phyloP scores from a whole-genome alignment of 768 basidiomycete genomes.

The Tulasnella sp. region DNA sequence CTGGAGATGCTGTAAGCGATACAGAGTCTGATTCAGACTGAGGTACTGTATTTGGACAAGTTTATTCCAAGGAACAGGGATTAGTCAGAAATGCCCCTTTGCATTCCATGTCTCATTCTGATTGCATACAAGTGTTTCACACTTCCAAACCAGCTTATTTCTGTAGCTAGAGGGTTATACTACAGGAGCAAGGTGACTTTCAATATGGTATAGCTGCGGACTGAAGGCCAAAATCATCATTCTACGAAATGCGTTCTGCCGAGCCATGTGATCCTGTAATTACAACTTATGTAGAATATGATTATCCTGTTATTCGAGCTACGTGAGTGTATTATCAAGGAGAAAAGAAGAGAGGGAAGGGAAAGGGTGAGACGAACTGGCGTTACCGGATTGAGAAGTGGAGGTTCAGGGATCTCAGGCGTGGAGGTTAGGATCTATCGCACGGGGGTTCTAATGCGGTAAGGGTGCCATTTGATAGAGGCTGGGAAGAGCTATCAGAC shows the following conservation, averaged over 20 bases:
- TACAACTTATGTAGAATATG: no score
- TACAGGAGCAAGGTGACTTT: not conserved
- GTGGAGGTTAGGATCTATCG: no score
- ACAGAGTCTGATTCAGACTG: not conserved
- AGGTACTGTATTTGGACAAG: not conserved
- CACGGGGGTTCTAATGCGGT: no score
- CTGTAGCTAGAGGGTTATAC: not conserved
- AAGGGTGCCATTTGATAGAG: no score
- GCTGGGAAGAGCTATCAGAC: no score
- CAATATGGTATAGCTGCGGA: not conserved
- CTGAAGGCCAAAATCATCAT: not conserved
- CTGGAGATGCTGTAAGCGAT: not conserved
- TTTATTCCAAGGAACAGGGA: not conserved
- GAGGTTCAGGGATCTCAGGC: no score
- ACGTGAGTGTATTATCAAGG: no score
- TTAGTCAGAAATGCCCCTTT: not conserved
- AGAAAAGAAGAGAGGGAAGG: no score
- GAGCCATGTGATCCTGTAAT: not conserved
- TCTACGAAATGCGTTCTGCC: not conserved
- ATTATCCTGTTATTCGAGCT: no score
- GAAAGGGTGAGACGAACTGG: no score
- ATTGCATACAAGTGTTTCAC: not conserved
- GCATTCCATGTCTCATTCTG: not conserved
- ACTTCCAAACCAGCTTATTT: not conserved
- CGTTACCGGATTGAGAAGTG: no score